Conservation (phyloP, 1,284 basidiomycete genomes). For the Xerocomus minutiporus region DNA sequence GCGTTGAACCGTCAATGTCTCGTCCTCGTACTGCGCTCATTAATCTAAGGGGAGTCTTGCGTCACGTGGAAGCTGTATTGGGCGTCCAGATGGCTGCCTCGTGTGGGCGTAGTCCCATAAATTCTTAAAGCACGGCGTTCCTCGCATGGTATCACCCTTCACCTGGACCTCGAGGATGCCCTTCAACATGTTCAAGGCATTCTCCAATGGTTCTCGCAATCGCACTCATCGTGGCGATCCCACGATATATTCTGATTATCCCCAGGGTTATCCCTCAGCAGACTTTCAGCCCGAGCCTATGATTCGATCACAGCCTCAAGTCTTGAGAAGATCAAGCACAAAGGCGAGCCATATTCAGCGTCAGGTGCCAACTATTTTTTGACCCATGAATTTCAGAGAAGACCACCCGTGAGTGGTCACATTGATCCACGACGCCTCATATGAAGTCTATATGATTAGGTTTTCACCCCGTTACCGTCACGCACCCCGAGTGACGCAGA, state of each 20-base stretch:
- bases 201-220: conserved; percentile 32
- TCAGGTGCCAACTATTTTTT: conserved; percentile 5
- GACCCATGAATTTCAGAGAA: conserved; percentile 24
- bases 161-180: conserved; percentile 30
- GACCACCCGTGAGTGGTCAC: conserved; percentile 29
- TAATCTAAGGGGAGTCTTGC: neutral
- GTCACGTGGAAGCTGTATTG: neutral
- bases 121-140: conserved; percentile 16
- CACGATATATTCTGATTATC: conserved; percentile 26
- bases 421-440: conserved; percentile 7
- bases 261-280: conserved; percentile 29
- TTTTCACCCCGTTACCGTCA: conserved; percentile 34
- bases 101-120: conserved; percentile 28
- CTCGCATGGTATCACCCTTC: conserved; percentile 14
- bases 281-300: conserved; percentile 26
- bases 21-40: conserved; percentile 12
- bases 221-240: conserved; percentile 27
- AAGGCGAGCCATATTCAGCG: conserved; percentile 21
- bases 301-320: conserved; percentile 19
- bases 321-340: conserved; percentile 29
- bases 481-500: conserved; percentile 32
- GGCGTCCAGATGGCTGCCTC: conserved; percentile 21
- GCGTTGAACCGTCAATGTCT: conserved; percentile 1
- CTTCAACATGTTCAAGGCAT: conserved; percentile 38
- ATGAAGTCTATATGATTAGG: conserved; percentile 12